phyloP scores from a whole-genome alignment of 768 basidiomycete genomes.

The Lactifluus rugatus region DNA sequence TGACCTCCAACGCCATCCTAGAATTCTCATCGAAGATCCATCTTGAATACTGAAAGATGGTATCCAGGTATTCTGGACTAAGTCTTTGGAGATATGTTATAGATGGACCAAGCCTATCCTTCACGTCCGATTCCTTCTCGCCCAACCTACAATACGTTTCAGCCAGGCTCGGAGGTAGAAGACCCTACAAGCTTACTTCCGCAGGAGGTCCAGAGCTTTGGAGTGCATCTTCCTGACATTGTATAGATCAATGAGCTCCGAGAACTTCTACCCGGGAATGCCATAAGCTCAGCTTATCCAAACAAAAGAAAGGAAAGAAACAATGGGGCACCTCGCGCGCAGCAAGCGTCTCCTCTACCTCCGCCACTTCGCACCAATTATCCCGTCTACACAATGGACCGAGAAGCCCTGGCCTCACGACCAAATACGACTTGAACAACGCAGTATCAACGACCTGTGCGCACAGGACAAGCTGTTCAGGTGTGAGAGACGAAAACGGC shows the following conservation, averaged over 20 bases:
- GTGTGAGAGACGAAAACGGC: slow-evolving; percentile 59
- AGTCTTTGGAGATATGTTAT: slow-evolving; percentile 87
- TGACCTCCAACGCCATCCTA: slow-evolving; percentile 68
- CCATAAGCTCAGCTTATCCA: not conserved
- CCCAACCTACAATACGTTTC: slow-evolving; percentile 46
- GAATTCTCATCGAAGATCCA: slow-evolving; percentile 79
- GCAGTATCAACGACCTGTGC: slow-evolving; percentile 95
- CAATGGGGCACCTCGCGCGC: slow-evolving; percentile 53
- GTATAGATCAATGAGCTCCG: slow-evolving; percentile 85
- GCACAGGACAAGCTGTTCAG: slow-evolving; percentile 77
- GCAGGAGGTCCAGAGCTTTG: slow-evolving; percentile 76
- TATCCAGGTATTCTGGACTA: slow-evolving; percentile 68
- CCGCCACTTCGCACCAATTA: slow-evolving; percentile 96
- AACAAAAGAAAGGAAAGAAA: not conserved
- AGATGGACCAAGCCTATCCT: slow-evolving; percentile 75
- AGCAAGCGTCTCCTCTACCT: slow-evolving; percentile 81
- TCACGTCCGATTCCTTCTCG: slow-evolving; percentile 62
- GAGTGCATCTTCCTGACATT: slow-evolving; percentile 93
- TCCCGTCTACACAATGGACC: slow-evolving; percentile 82
- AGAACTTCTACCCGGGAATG: slow-evolving; percentile 57
- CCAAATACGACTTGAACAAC: slow-evolving; percentile 84
- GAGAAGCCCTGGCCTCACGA: slow-evolving; percentile 69
- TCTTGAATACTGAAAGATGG: slow-evolving; percentile 70
- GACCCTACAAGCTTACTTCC: slow-evolving; percentile 50
- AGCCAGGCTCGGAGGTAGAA: not conserved